Conservation (phyloP, 2,329 filamentous ascomycete species). For the Sclerotinia glacialis region DNA sequence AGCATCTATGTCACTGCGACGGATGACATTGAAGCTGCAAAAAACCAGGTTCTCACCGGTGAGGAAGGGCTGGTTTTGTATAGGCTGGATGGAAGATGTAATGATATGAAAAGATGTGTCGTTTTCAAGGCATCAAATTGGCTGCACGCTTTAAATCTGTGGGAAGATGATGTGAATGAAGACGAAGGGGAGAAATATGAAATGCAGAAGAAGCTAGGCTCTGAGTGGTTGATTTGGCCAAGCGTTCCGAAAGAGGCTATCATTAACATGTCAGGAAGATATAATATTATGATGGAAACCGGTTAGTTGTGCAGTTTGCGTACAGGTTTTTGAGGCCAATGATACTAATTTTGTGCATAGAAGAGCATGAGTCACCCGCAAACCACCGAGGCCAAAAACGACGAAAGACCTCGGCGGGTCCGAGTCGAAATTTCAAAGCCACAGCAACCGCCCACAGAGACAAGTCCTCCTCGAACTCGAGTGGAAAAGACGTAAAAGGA, state of each 20-base stretch:
- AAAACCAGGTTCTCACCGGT: background rate
- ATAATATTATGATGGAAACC: background rate
- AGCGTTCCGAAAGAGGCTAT: background rate
- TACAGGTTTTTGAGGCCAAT: accelerated
- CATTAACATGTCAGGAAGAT: background rate
- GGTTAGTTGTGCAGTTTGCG: background rate
- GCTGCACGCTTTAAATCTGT: background rate
- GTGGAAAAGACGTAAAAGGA: background rate
- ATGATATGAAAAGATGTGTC: background rate
- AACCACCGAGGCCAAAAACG: background rate
- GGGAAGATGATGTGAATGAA: background rate
- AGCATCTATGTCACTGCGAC: slow-evolving; percentile 1
- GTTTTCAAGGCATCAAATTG: background rate
- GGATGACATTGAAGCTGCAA: background rate
- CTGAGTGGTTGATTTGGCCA: slow-evolving; percentile 13
- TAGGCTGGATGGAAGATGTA: background rate
- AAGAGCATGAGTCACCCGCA: background rate
- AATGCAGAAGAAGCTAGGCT: background rate
- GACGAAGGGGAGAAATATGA: background rate
- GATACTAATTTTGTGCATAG: background rate
- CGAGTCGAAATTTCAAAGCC: background rate
- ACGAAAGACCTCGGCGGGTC: background rate
- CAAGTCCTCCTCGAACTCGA: background rate
- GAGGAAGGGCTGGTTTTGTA: background rate
- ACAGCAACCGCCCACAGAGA: background rate